Evolutionary conservation across 2,329 filamentous ascomycete species (phyloP).

Genomic region (Cercospora sp.): DNA sequence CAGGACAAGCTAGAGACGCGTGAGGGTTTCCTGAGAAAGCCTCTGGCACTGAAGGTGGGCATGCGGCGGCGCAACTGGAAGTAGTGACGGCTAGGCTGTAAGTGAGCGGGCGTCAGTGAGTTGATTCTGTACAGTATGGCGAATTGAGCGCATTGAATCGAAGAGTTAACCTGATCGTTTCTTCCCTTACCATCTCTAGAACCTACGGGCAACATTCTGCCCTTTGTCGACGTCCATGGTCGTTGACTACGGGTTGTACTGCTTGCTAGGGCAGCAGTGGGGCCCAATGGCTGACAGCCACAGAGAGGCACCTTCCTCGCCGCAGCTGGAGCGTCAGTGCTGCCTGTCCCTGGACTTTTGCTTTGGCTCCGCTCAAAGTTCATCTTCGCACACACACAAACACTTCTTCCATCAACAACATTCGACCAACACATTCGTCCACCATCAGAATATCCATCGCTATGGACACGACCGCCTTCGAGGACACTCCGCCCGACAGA

Average conservation of each 20-base stretch:
- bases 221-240: not conserved
- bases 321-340: not conserved
- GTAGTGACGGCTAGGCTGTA: not conserved
- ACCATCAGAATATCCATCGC: not conserved
- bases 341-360: not conserved
- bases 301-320: not conserved
- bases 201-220: not conserved
- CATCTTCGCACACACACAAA: not conserved
- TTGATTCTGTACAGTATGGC: slow-evolving; percentile 5
- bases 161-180: not conserved
- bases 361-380: not conserved
- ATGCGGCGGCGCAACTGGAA: slow-evolving; percentile 27
- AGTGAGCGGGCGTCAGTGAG: not conserved
- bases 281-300: not conserved
- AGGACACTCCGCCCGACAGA: not conserved
- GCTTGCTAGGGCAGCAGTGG: not conserved
- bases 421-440: not conserved
- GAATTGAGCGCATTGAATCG: not conserved
- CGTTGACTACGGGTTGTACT: not conserved
- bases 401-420: not conserved
- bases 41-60: slow-evolving; percentile 34
- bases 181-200: not conserved
- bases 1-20: slow-evolving; percentile 38
- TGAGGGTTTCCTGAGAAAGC: slow-evolving; percentile 41
- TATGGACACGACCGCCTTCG: not conserved